Base-by-base conservation (phyloP, 768 basidiomycete species). In the Phlegmacium glaucopus region DNA sequence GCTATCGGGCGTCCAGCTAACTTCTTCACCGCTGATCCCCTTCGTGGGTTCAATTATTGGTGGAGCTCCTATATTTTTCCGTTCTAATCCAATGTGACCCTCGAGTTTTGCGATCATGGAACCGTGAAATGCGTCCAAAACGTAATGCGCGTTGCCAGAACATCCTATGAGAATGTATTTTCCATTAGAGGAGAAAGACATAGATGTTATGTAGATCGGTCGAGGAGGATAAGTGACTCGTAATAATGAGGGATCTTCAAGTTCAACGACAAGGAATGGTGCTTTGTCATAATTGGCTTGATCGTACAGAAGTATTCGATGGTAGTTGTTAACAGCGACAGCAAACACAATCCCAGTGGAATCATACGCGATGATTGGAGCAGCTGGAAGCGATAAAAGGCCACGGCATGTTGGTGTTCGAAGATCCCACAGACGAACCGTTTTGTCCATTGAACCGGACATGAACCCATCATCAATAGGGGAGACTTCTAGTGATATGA, bases 401-500 rank as follows among this genome's bases (percentile, higher is more conserved):
- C 94, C 94, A 47, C 87, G 78, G 61, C 91, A 93, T 17, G 73
- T 72, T 0, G 84, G 81, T 10, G 83, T 72, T 38, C 94, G 85
- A 34, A 97, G 76, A 67, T 99, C 96, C 96, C 96, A 99, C 13
- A 98, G 69, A 22, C 95, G 83, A 15, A 98, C 94, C 1, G 94
- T 97, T 59, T 87, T 90, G 72, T 99, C 96, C 63, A 90, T 72
- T 0, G 94, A 90, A 2, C 85, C 90, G 9, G 95, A 96, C 78
- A 99, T 87, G 72, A 99, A 98, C 1, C 88, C 88, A 59, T 98
- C 94, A 60, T 97, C 90, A 1, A 87, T 76, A 1, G 96, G 96
- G 0, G 90, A 92, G 47, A 98, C 83, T 62, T 94, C 88, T 9
- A 99, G 72, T 0, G 94, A 95, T 28, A 89, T 78, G 3, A 99